These are phyloP conservation scores for Tephrocybe sp. DNA, from an alignment of 768 basidiomycete species.

Conservation along the genomic window DNA sequence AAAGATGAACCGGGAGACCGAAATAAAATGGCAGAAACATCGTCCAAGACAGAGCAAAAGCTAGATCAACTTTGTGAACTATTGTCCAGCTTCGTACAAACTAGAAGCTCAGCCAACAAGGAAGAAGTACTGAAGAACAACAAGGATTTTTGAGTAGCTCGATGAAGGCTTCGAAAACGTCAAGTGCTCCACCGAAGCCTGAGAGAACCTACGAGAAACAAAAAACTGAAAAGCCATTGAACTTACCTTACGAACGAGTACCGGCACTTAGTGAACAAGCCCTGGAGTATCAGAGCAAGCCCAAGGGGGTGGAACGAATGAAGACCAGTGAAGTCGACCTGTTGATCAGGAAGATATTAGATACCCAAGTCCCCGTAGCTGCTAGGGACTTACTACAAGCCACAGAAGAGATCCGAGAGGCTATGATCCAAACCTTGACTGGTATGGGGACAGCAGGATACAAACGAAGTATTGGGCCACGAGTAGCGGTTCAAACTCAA, in stretches of 20 bases:
- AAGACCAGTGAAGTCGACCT: too few species aligned
- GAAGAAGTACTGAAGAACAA: neutral
- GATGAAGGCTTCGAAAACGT: neutral
- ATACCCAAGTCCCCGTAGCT: too few species aligned
- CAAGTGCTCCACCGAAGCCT: too few species aligned
- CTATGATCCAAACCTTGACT: too few species aligned
- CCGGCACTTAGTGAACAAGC: neutral
- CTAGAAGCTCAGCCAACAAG: neutral
- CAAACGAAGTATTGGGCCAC: too few species aligned
- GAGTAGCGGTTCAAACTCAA: too few species aligned
- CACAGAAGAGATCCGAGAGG: too few species aligned
- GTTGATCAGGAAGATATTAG: too few species aligned
- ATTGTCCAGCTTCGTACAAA: neutral
- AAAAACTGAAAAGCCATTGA: neutral
- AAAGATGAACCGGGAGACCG: neutral
- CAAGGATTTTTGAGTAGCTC: neutral
- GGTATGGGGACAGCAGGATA: too few species aligned
- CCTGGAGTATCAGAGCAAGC: neutral
- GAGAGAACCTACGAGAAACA: neutral
- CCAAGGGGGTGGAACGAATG: too few species aligned
- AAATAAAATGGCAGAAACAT: too few species aligned
- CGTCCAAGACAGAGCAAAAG: neutral
- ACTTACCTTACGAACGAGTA: neutral
- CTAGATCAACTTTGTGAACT: neutral
- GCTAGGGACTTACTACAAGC: too few species aligned